phyloP scores from a whole-genome alignment of 2,329 filamentous ascomycete genomes.

The Neofusicoccum parvum region DNA sequence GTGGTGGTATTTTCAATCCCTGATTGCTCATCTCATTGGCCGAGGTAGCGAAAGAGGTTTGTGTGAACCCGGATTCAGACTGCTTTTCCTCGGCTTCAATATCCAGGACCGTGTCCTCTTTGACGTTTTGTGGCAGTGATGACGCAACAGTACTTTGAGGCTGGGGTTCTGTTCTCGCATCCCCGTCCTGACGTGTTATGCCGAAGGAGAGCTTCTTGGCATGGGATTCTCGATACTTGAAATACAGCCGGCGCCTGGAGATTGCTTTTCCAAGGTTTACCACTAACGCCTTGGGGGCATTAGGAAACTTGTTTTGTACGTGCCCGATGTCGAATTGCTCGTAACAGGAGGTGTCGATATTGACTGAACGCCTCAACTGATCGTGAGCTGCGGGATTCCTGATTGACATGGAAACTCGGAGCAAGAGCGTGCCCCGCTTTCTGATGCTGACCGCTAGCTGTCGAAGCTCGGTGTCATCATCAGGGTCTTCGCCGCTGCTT shows the following conservation, averaged over 20 bases:
- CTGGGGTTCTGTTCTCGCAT: neutral
- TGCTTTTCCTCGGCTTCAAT: neutral
- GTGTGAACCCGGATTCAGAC: neutral
- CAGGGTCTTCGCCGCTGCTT: neutral
- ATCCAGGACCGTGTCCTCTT: neutral
- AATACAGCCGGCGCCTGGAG: constrained; percentile 35
- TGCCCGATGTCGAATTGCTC: constrained; percentile 33
- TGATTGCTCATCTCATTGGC: neutral
- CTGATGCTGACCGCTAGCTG: constrained; percentile 28
- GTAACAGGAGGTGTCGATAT: constrained; percentile 31
- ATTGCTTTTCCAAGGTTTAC: constrained; percentile 34
- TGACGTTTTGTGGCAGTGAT: neutral
- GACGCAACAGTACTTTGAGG: neutral
- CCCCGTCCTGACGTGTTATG: neutral
- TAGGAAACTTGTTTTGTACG: constrained; percentile 29
- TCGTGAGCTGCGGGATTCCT: constrained; percentile 35
- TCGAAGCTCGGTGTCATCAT: constrained; percentile 29
- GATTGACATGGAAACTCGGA: constrained; percentile 37
- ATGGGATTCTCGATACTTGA: constrained; percentile 37
- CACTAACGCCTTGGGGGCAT: constrained; percentile 24
- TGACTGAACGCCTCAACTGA: constrained; percentile 29
- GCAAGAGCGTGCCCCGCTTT: constrained; percentile 33
- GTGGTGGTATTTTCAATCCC: neutral
- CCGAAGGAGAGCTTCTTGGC: constrained; percentile 32
- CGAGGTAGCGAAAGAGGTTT: neutral